Evolutionary conservation across 2,329 filamentous ascomycete species (phyloP), one percentile per base, ranked within the genome.

Genomic region (Gaeumannomyces tritici): DNA sequence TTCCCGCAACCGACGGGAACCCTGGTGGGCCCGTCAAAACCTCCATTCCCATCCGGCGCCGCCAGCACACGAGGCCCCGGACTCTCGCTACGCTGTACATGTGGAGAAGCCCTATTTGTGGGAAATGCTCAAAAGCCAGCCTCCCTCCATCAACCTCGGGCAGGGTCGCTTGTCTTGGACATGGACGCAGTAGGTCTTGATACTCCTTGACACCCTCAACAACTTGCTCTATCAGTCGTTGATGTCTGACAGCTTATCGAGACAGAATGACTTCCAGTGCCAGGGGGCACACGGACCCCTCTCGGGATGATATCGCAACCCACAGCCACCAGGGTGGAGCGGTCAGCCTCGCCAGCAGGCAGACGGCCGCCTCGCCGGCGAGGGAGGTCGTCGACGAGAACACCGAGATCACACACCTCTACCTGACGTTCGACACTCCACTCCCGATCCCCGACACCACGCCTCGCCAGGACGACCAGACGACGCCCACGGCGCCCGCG

Each of bases 391-490:
- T 42, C 13, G 28, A 55, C 13, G 35, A 28, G 2, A 9, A 35
- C 24, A 55, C 57, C 33, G 62, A 60, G 26, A 62, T 62, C 51
- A 35, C 24, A 13, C 27, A 62, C 61, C 68, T 74, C 4, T 79
- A 80, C 65, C 70, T 81, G 7, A 73, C 75, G 21, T 78, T 79
- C 63, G 68, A 72, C 26, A 77, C 74, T 26, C 59, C 64, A 3
- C 65, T 79, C 4, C 78, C 79, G 3, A 60, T 68, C 62, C 26
- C 70, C 63, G 64, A 69, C 64, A 62, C 64, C 9, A 47, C 24
- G 6, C 27, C 54, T 4, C 29, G 33, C n/a, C 55, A 18, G 56
- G 28, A 56, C 55, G 47, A 61, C 55, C 60, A 61, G 42, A 42
- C 35, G 42, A 42, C 35, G 8, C 73, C 60, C 68, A 72, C 64